phyloP scores from a whole-genome alignment of 345 rosid species.

The Gossypium arboreum region DNA sequence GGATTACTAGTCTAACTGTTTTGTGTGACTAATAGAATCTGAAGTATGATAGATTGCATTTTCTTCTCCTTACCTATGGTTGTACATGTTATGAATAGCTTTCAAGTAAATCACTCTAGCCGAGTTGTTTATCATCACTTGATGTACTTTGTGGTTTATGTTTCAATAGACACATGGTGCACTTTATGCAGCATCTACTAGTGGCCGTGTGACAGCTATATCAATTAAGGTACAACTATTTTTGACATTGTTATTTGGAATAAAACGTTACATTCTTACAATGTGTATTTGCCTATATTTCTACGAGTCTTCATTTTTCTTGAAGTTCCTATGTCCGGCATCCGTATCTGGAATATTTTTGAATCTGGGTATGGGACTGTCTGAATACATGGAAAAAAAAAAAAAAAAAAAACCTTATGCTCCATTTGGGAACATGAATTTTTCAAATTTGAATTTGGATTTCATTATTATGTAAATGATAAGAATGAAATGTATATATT shows the following conservation, averaged over 20 bases:
- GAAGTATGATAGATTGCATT: background rate
- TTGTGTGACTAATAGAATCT: background rate
- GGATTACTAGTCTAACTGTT: background rate
- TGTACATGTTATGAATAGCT: background rate
- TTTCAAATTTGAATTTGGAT: too few relatives aligned
- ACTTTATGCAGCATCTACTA: slow-evolving; percentile 80
- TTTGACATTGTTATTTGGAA: background rate
- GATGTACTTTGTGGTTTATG: slow-evolving; percentile 17
- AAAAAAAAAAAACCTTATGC: background rate
- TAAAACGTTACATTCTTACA: background rate
- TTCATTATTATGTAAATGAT: too few relatives aligned
- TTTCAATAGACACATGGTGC: slow-evolving; percentile 41
- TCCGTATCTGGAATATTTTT: background rate
- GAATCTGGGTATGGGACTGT: background rate
- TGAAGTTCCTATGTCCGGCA: background rate
- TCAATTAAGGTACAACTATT: slow-evolving; percentile 56
- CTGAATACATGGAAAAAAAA: background rate
- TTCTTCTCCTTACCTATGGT: background rate
- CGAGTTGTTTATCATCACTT: slow-evolving; percentile 5
- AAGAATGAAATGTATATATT: too few relatives aligned
- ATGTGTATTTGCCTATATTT: background rate
- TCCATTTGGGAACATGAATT: too few relatives aligned
- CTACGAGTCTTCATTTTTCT: background rate
- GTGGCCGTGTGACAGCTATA: slow-evolving; percentile 74
- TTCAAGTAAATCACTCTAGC: background rate